Evolutionary conservation across 2,329 filamentous ascomycete genomes (phyloP).

Genomic region (Trichophaea hybrida): DNA sequence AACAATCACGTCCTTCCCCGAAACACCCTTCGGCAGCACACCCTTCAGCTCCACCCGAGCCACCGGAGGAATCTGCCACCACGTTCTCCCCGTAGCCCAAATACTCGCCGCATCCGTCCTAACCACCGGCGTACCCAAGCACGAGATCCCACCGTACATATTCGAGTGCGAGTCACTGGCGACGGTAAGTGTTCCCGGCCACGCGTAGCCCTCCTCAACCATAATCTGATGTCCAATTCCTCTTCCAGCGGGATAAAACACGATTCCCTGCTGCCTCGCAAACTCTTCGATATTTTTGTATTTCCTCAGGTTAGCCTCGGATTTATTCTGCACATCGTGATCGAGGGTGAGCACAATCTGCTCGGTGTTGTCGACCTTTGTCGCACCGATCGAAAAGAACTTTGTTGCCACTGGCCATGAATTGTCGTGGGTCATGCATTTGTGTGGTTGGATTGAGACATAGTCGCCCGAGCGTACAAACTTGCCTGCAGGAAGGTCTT

Average conservation of each 20-base stretch:
- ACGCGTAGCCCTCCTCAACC: constrained; percentile 71
- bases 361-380: constrained; percentile 51
- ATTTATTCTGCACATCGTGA: constrained; percentile 78
- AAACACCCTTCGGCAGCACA: constrained; percentile 60
- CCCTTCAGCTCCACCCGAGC: constrained; percentile 68
- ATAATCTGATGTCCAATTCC: constrained; percentile 89
- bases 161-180: constrained; percentile 67
- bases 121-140: constrained; percentile 66
- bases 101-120: constrained; percentile 76
- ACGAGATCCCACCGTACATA: constrained; percentile 69
- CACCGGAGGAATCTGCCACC: constrained; percentile 80
- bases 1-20: constrained; percentile 87
- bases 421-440: constrained; percentile 81
- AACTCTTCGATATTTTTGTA: constrained; percentile 72
- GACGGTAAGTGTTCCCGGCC: constrained; percentile 72
- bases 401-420: constrained; percentile 61
- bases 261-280: constrained; percentile 59
- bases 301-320: constrained; percentile 64
- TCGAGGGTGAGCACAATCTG: constrained; percentile 77
- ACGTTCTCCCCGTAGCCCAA: constrained; percentile 68
- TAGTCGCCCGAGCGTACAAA: constrained; percentile 68
- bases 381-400: constrained; percentile 70
- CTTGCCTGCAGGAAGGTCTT: constrained; percentile 63
- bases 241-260: constrained; percentile 60
- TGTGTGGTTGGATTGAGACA: constrained; percentile 56